Conservation (phyloP, 306 rosid species). For the Corylus americana region DNA sequence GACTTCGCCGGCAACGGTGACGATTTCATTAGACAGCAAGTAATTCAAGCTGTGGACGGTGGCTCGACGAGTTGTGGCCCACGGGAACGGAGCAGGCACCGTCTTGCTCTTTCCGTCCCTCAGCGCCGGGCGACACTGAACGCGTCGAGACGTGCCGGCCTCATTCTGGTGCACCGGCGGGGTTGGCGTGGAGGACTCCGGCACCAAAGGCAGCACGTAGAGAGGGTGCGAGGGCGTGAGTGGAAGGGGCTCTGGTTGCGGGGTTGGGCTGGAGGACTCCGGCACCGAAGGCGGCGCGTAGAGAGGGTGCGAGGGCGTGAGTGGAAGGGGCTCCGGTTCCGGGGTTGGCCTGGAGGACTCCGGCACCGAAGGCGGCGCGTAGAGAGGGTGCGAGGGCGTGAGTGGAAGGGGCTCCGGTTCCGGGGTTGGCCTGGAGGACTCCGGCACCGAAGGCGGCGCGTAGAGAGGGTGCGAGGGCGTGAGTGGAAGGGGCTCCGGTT, state of each 20-base stretch:
- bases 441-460: background rate
- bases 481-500: background rate
- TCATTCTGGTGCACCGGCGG: background rate
- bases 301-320: background rate
- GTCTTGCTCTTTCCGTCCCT: background rate
- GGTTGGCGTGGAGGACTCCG: background rate
- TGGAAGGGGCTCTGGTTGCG: background rate
- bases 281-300: too few relatives aligned
- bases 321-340: background rate
- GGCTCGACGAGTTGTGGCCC: slow-evolving; percentile 54
- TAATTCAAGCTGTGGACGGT: background rate
- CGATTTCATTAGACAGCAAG: slow-evolving; percentile 4
- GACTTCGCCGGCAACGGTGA: slow-evolving; percentile 29
- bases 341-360: background rate
- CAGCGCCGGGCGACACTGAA: background rate
- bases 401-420: background rate
- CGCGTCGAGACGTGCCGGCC: background rate
- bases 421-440: background rate
- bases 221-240: background rate
- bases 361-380: background rate
- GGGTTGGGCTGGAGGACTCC: too few relatives aligned
- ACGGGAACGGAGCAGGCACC: slow-evolving; percentile 35
- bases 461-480: background rate
- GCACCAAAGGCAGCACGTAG: background rate
- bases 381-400: background rate